Percentiles rank a stretch among this genome's conserved stretches.
Conservation (phyloP, 805 yeast genomes). For the Hanseniaspora vineae region DNA sequence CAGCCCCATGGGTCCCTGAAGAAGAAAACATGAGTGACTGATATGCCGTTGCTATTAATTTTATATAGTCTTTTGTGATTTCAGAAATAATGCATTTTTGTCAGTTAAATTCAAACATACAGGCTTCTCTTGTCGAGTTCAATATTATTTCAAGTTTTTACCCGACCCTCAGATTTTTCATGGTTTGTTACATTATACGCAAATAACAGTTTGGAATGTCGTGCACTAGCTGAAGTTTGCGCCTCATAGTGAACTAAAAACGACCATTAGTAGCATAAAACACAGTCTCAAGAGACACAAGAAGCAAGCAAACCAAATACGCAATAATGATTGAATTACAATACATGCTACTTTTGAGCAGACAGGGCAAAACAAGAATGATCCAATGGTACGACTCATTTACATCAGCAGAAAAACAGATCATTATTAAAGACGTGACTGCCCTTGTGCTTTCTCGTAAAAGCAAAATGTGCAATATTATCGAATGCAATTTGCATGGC, state of each 20-base stretch:
- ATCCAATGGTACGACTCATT: conserved; percentile 86
- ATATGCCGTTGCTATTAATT: not conserved
- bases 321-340: conserved; percentile 35
- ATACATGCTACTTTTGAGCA: conserved; percentile 68
- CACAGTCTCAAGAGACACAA: not conserved
- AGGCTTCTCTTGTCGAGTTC: too few relatives aligned
- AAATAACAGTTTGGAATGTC: too few relatives aligned
- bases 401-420: conserved; percentile 74
- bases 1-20: conserved; percentile 53
- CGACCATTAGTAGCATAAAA: not conserved
- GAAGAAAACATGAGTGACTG: conserved; percentile 20
- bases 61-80: too few relatives aligned
- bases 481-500: conserved; percentile 51
- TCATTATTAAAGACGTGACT: conserved; percentile 73
- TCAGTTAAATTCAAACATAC: too few relatives aligned
- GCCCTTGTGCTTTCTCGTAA: conserved; percentile 75
- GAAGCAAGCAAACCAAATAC: not conserved
- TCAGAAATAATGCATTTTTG: too few relatives aligned
- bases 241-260: too few relatives aligned
- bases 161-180: too few relatives aligned
- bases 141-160: too few relatives aligned
- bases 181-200: too few relatives aligned
- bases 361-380: conserved; percentile 91
- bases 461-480: conserved; percentile 89
- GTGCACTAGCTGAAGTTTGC: too few relatives aligned